Conservation (phyloP, 2,329 filamentous ascomycete species). For the Colletotrichum tanaceti region DNA sequence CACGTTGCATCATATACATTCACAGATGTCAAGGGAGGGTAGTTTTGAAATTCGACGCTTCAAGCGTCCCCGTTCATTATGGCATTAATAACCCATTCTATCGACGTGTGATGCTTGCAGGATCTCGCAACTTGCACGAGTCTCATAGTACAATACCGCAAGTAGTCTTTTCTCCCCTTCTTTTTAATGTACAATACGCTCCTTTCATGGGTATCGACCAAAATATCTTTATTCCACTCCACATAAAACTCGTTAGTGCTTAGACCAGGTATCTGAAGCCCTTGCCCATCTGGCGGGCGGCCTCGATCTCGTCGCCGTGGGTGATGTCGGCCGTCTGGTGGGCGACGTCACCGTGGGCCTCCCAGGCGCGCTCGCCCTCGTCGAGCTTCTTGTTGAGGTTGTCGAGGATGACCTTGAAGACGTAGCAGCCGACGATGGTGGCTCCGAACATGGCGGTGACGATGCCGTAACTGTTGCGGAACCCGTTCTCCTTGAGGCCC, state of each 20-base stretch:
- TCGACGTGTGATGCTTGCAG: neutral
- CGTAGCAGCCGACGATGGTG: conserved; percentile 64
- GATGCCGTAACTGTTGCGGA: conserved; percentile 72
- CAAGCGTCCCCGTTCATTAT: neutral
- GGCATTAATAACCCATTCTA: neutral
- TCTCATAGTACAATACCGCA: neutral
- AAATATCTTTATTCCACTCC: neutral
- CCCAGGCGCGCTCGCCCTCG: conserved; percentile 54
- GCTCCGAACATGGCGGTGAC: conserved; percentile 73
- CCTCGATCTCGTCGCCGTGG: conserved; percentile 55
- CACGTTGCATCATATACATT: neutral
- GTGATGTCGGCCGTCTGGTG: conserved; percentile 55
- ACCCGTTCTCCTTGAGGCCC: conserved; percentile 69
- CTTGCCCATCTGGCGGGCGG: conserved; percentile 58
- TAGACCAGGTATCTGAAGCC: conserved; percentile 62
- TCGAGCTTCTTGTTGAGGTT: conserved; percentile 62
- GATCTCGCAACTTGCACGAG: neutral
- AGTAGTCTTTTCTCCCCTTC: rapidly evolving
- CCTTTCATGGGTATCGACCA: conserved; percentile 33
- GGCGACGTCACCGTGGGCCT: conserved; percentile 52
- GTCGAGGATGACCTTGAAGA: conserved; percentile 60
- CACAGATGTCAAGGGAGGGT: too few species aligned
- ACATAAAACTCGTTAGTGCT: neutral
- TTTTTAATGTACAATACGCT: conserved; percentile 7
- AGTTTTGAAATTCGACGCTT: too few species aligned